Conservation (phyloP, 2,329 filamentous ascomycete species). For the Diaporthe sp. region DNA sequence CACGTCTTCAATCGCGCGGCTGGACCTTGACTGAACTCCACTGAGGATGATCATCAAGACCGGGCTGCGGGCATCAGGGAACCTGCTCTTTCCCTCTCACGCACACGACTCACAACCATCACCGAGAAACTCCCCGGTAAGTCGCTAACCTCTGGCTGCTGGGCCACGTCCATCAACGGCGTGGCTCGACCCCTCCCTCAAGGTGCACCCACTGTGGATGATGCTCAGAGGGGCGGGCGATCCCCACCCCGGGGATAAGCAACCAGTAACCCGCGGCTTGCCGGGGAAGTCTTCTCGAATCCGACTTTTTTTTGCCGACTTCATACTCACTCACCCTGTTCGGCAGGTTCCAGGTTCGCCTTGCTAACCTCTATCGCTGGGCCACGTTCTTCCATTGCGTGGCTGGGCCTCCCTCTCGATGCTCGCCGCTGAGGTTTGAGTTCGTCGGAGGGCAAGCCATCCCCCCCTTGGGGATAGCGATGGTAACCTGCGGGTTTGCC, state of each 20-base stretch:
- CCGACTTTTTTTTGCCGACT: neutral
- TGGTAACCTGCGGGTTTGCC: neutral
- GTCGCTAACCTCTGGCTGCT: neutral
- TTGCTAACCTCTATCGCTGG: neutral
- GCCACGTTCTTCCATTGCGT: neutral
- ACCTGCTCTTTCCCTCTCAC: neutral
- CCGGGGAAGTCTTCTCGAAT: neutral
- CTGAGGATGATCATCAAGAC: neutral
- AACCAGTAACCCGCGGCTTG: neutral
- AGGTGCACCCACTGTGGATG: neutral
- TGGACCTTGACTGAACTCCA: neutral
- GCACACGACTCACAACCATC: no score
- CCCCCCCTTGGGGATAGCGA: neutral
- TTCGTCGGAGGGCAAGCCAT: neutral
- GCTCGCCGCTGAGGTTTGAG: neutral
- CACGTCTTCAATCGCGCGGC: neutral
- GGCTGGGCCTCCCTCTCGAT: neutral
- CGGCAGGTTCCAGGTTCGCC: neutral
- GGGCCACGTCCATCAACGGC: neutral
- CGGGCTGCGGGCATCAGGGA: neutral
- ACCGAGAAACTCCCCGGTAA: neutral
- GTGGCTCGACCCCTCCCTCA: neutral
- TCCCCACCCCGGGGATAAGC: neutral
- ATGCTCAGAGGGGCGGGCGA: neutral
- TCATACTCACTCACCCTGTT: neutral